These are phyloP conservation scores for Phytophthora cactorum DNA, from an alignment of 352 stramenopile genomes.

Conservation along the genomic window DNA sequence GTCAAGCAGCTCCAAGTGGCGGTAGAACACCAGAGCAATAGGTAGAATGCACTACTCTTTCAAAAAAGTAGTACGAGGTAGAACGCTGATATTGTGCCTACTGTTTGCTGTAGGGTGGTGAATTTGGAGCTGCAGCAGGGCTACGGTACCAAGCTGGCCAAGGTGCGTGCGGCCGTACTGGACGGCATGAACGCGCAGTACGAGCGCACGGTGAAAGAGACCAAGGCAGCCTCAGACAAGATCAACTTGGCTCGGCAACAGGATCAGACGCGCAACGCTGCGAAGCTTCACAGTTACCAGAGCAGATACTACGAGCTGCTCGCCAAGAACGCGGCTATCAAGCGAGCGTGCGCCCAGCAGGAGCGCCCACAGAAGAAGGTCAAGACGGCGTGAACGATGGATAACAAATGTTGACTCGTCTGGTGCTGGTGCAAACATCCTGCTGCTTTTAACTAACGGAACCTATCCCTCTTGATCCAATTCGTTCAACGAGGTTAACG, in stretches of 20 bases:
- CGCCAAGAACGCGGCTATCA: constrained; percentile 70
- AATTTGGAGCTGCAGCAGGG: constrained; percentile 81
- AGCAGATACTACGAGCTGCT: constrained; percentile 67
- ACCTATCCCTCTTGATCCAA: constrained; percentile 6
- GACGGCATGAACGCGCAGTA: constrained; percentile 72
- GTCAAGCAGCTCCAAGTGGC: constrained; percentile 55
- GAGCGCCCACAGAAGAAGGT: constrained; percentile 42
- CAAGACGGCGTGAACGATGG: constrained; percentile 37
- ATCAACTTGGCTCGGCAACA: constrained; percentile 75
- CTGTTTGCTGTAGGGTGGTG: constrained; percentile 41
- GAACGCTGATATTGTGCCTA: constrained; percentile 6
- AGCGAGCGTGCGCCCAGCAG: constrained; percentile 39
- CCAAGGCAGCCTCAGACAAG: constrained; percentile 45
- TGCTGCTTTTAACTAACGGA: constrained; percentile 5
- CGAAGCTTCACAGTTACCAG: constrained; percentile 64
- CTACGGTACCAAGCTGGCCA: constrained; percentile 74
- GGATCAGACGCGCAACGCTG: constrained; percentile 67
- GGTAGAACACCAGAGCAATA: constrained; percentile 70
- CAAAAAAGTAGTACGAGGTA: constrained; percentile 11
- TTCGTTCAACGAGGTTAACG: not conserved
- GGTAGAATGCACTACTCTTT: constrained; percentile 32
- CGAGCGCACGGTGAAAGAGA: constrained; percentile 44
- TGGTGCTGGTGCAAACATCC: no score
- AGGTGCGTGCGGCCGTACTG: constrained; percentile 64
- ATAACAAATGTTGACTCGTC: not conserved